Percentiles rank a stretch among this genome's conserved stretches.
Evolutionary conservation across 352 stramenopile genomes (phyloP).

Genomic region (Globisporangium okanoganense): DNA sequence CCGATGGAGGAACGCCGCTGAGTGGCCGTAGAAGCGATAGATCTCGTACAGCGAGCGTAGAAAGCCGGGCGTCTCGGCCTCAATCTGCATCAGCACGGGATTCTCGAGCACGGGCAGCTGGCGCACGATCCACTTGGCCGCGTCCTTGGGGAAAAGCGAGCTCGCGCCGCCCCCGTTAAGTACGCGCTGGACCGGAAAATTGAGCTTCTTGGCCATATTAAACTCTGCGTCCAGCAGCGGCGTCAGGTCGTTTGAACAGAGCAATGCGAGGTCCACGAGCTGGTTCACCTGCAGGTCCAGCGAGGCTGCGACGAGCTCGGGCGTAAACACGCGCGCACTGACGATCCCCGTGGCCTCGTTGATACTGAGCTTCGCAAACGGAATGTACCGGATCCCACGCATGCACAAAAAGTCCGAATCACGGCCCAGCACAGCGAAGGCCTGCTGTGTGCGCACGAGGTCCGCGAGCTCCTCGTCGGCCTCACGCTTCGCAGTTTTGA

Average conservation of each 20-base stretch:
- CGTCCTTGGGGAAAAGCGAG: slow-evolving; percentile 41
- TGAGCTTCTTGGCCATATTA: slow-evolving; percentile 37
- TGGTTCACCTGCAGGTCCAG: slow-evolving; percentile 59
- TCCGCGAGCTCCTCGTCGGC: slow-evolving; percentile 76
- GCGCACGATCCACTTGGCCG: slow-evolving; percentile 48
- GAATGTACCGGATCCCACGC: slow-evolving; percentile 78
- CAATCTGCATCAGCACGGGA: slow-evolving; percentile 41
- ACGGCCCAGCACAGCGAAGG: slow-evolving; percentile 66
- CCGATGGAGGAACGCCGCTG: slow-evolving; percentile 34
- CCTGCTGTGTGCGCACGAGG: slow-evolving; percentile 44
- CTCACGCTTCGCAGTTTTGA: slow-evolving; percentile 60
- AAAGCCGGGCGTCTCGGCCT: slow-evolving; percentile 36
- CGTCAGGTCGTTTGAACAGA: slow-evolving; percentile 90
- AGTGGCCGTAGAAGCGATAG: slow-evolving; percentile 76
- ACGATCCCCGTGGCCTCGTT: slow-evolving; percentile 29
- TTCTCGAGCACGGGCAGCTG: slow-evolving; percentile 62
- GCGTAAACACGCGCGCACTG: slow-evolving; percentile 67
- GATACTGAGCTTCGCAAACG: slow-evolving; percentile 42
- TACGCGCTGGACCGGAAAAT: slow-evolving; percentile 51
- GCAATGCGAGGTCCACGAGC: slow-evolving; percentile 80
- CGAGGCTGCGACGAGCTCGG: slow-evolving; percentile 50
- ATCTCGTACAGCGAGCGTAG: slow-evolving; percentile 59
- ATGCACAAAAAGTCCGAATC: slow-evolving; percentile 91
- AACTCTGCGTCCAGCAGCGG: slow-evolving; percentile 63
- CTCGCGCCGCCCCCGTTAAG: slow-evolving; percentile 16